Base-by-base conservation (phyloP, 139 green algal genomes). In the Picochlorum costavermella region DNA sequence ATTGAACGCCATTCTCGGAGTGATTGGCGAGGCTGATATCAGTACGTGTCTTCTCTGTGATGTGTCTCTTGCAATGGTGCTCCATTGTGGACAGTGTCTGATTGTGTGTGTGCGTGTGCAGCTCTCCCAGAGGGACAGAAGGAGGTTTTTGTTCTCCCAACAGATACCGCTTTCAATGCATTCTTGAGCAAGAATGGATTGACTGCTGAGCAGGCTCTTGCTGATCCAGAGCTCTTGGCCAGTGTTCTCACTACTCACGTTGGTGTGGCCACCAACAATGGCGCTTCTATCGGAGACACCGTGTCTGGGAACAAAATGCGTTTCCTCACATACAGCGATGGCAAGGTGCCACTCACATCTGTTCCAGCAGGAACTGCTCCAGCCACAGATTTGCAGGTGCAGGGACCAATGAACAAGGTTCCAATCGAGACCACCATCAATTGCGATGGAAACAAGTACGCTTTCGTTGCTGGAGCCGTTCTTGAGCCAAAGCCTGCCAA, bases 321-420 rank as follows among this genome's bases (percentile, higher is more conserved):
- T 28, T 26, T 53, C 8, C 5, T 53, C 46, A 28, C 33, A 40
- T 40, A 8, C 46, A 53, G n/a, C 20, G 46, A 23, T 6, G 46
- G 6, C n/a, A 53, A 53, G 16, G 46, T 53, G 11, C 46, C 46
- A 53, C n/a, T 53, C 17, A 53, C 16, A 6, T 28, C 46, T 53
- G 16, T 53, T 11, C 17, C 46, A 20, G 6, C 46, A 53, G 33
- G 33, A 40, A 40, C 33, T 40, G 46, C 46, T 25, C 17, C 16
- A 53, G 46, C 17, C n/a, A 28, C 46, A 53, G n/a, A 20, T 53
- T 53, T 53, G 46, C 17, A 53, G n/a, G n/a, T 53, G 16, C 46
- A 53, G 14, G 46, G 46, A 53, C 46, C 46, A 20, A 53, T 53
- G 46, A 53, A 11, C 46, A 53, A 53, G 46, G 46, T 3, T 23